Evolutionary conservation across 2,329 filamentous ascomycete genomes (phyloP).

Genomic region (Neurospora sp.): DNA sequence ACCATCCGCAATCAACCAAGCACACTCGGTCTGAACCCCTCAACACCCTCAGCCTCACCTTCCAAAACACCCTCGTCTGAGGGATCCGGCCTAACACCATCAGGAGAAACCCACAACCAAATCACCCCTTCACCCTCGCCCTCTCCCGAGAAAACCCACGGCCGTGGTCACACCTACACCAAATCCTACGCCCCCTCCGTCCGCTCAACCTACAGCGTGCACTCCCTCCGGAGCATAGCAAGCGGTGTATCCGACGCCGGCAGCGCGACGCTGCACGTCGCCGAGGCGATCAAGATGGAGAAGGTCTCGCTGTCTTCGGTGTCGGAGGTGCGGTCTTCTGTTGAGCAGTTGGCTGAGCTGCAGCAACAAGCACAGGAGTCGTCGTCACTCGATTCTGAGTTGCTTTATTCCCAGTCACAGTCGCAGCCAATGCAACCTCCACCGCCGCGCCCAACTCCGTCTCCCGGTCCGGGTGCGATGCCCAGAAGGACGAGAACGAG

Average conservation of each 20-base stretch:
- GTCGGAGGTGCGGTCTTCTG: conserved; percentile 4
- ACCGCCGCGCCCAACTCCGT: background rate
- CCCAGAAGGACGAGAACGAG: conserved; percentile 26
- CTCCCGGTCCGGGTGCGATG: background rate
- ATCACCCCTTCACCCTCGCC: background rate
- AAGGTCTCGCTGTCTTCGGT: conserved; percentile 8
- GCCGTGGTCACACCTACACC: background rate
- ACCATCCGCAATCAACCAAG: background rate
- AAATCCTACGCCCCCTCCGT: background rate
- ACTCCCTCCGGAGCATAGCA: background rate
- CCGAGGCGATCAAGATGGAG: conserved; percentile 33
- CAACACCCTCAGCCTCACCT: background rate
- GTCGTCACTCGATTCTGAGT: background rate
- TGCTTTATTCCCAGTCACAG: background rate
- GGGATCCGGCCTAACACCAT: background rate
- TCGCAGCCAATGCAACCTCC: background rate
- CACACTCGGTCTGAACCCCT: background rate
- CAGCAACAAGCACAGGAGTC: conserved; percentile 12
- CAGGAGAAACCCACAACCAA: background rate
- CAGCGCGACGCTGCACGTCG: conserved; percentile 27
- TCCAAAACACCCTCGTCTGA: background rate
- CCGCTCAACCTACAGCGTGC: background rate
- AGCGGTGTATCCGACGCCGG: background rate
- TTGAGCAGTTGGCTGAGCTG: conserved; percentile 11
- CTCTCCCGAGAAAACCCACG: background rate